Base-by-base conservation (phyloP, 2,329 filamentous ascomycete species). In the Furcasterigmium sp. region DNA sequence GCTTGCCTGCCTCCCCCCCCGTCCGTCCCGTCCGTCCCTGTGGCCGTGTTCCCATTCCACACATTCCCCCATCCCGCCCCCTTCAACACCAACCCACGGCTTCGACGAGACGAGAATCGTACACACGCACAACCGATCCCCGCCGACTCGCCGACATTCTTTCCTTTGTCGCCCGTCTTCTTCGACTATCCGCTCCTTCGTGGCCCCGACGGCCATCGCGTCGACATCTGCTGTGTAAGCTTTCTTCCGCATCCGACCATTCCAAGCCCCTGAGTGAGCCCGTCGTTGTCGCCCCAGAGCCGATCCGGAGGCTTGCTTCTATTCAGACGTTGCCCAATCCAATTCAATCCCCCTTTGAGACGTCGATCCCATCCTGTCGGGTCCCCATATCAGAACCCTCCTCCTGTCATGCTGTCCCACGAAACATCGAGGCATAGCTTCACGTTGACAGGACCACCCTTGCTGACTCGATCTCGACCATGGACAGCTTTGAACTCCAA, bases 101-200 rank as follows among this genome's bases (percentile, higher is more conserved):
- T 17, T 35, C 32, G 32, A 35, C 32, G 32, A 35, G 32, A 15
- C 17, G 32, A 17, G 18, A 35, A 35, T 35, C 32, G 32, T 17
- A 35, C 32, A 35, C 32, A 17, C 32, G 38, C 36, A 45, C 42
- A 42, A 49, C 42, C 17, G 14, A 17, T 28, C 26, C 38, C 32
- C 18, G 26, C 38, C 26, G 20, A 34, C 42, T 32, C 38, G 41
- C 43, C 47, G 47, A 48, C 47, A 42, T 37, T 49, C 48, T 49
- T 50, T 50, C 44, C 48, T 50, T 50, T 49, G 48, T 50, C 48
- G 48, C 38, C 38, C 38, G 15, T 29, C 38, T 40, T 18, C 38
- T 40, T 29, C 29, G 38, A 30, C 20, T 20, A 20, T 21, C 38
- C 37, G 32, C n/a, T 18, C 17, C 3, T 17, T 35, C n/a, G 17